Conservation (phyloP, 139 green algal species). For the Ulvella scutata region DNA sequence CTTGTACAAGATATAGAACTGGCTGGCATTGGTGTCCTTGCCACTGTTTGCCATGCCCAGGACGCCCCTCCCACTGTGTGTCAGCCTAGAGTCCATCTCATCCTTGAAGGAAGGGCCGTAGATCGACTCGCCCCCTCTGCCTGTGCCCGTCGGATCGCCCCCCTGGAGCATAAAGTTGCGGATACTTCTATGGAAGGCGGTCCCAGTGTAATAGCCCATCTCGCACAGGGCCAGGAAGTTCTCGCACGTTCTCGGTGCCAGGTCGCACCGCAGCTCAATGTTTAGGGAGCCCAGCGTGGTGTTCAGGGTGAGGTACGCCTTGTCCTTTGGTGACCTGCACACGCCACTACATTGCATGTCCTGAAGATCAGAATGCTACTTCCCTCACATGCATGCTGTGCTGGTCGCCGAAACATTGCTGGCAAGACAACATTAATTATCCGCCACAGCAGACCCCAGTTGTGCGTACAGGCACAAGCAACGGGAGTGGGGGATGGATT, state of each 20-base stretch:
- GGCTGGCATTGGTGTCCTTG: conserved; percentile 49
- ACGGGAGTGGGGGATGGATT: too few relatives aligned
- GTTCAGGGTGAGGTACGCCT: conserved; percentile 50
- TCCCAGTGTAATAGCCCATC: conserved; percentile 78
- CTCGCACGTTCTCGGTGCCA: conserved; percentile 66
- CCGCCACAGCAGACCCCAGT: too few relatives aligned
- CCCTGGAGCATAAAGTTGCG: conserved; percentile 96
- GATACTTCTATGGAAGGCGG: conserved; percentile 75
- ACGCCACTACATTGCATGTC: too few relatives aligned
- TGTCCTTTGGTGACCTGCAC: neutral
- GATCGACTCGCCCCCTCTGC: conserved; percentile 80
- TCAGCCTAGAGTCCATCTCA: conserved; percentile 29
- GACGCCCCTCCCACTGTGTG: conserved; percentile 59
- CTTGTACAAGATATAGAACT: conserved; percentile 83
- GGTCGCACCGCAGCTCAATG: conserved; percentile 80
- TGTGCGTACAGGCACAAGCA: too few relatives aligned
- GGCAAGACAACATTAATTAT: too few relatives aligned
- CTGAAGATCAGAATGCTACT: too few relatives aligned
- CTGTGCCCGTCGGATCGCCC: conserved; percentile 88
- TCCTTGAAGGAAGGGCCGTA: conserved; percentile 70
- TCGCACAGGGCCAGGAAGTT: conserved; percentile 88
- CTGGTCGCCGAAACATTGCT: too few relatives aligned
- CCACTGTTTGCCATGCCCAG: conserved; percentile 92
- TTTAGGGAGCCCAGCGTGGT: conserved; percentile 78
- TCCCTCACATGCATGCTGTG: too few relatives aligned